Conservation (phyloP, 2,329 filamentous ascomycete species). For the Paecilomyces niveus region DNA sequence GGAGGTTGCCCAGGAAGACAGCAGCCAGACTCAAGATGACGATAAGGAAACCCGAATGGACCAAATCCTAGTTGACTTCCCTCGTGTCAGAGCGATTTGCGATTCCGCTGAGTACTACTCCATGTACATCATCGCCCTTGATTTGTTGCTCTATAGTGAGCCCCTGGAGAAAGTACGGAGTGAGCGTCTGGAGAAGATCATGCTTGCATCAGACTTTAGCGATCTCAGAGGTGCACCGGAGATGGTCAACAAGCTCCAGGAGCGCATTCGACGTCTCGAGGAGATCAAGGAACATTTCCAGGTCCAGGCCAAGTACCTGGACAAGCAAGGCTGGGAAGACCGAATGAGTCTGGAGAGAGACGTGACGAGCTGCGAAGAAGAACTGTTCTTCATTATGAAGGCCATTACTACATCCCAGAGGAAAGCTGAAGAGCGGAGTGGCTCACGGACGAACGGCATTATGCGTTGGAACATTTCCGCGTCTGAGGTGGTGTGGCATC, state of each 20-base stretch:
- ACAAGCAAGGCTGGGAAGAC: slow-evolving; percentile 87
- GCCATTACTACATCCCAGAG: slow-evolving; percentile 95
- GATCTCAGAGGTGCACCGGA: slow-evolving; percentile 88
- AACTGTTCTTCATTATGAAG: slow-evolving; percentile 99
- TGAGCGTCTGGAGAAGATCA: slow-evolving; percentile 95
- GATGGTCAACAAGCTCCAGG: slow-evolving; percentile 85
- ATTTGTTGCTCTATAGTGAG: slow-evolving; percentile 92
- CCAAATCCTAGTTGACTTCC: slow-evolving; percentile 94
- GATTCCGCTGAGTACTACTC: slow-evolving; percentile 97
- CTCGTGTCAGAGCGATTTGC: slow-evolving; percentile 86
- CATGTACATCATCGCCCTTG: slow-evolving; percentile 95
- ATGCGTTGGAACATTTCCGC: slow-evolving; percentile 91
- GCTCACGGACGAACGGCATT: slow-evolving; percentile 67
- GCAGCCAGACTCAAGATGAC: slow-evolving; percentile 34
- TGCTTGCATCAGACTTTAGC: slow-evolving; percentile 97
- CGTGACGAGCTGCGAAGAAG: slow-evolving; percentile 82
- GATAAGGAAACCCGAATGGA: slow-evolving; percentile 74
- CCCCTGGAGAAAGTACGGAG: slow-evolving; percentile 94
- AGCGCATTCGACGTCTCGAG: slow-evolving; percentile 85
- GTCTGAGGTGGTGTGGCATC: slow-evolving; percentile 93
- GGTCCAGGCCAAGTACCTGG: slow-evolving; percentile 77
- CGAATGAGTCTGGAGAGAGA: slow-evolving; percentile 83
- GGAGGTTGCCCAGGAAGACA: slow-evolving; percentile 65
- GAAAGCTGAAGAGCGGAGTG: slow-evolving; percentile 64
- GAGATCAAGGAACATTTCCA: slow-evolving; percentile 97